phyloP scores from a whole-genome alignment of 345 rosid species.

The Lenwebbia sp. region DNA sequence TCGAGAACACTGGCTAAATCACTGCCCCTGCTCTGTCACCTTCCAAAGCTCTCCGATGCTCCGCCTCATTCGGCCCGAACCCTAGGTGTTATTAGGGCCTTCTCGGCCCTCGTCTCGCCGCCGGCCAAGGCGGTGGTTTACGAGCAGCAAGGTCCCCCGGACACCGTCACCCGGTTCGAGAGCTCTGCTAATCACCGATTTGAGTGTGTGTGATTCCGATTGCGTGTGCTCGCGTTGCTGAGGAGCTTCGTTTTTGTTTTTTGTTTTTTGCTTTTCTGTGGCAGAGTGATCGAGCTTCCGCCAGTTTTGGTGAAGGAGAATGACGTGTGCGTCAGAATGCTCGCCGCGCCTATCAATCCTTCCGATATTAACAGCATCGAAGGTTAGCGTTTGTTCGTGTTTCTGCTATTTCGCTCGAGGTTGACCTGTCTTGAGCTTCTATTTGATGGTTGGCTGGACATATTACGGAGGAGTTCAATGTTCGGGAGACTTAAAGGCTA shows the following conservation, averaged over 20 bases:
- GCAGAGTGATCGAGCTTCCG: conserved; percentile 52
- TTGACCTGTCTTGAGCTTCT: neutral
- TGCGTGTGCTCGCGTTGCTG: neutral
- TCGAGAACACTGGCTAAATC: neutral
- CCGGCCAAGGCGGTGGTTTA: conserved; percentile 74
- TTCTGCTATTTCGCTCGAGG: neutral
- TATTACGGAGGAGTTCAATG: neutral
- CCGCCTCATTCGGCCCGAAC: neutral
- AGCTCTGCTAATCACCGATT: neutral
- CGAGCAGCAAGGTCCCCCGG: conserved; percentile 77
- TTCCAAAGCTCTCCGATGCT: neutral
- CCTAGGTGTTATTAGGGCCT: conserved; percentile 18
- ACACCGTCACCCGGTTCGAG: conserved; percentile 56
- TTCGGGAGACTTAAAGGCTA: neutral
- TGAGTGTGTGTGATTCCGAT: neutral
- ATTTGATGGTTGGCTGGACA: neutral
- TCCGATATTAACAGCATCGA: conserved; percentile 84
- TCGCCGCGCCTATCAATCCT: conserved; percentile 89
- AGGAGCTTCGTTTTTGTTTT: neutral
- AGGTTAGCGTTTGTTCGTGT: conserved; percentile 20
- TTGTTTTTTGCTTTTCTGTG: neutral
- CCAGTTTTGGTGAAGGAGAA: conserved; percentile 66
- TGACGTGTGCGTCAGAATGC: conserved; percentile 79
- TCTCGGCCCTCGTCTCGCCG: conserved; percentile 60
- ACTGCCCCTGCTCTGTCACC: neutral